These are phyloP conservation scores for Acrocalymma vagum DNA, from an alignment of 2,329 filamentous ascomycete species.

Conservation along the genomic window DNA sequence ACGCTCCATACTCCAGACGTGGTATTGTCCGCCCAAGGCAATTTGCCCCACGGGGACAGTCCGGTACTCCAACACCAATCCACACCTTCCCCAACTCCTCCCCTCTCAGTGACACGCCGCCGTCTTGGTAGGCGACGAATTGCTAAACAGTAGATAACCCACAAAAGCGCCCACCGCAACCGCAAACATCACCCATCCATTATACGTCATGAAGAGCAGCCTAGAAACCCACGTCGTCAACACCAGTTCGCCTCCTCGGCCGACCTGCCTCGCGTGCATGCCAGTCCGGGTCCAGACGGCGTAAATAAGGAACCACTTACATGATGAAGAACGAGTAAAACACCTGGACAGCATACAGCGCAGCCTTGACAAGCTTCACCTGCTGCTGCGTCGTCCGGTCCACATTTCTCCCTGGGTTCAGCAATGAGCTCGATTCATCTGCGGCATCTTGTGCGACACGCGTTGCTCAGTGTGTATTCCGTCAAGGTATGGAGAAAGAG, in stretches of 20 bases:
- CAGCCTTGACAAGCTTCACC: conserved; percentile 80
- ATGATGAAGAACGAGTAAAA: conserved; percentile 99
- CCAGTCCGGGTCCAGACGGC: background rate
- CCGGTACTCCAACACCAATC: too few relatives aligned
- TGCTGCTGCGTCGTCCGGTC: conserved; percentile 69
- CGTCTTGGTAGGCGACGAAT: conserved; percentile 77
- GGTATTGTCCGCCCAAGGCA: too few relatives aligned
- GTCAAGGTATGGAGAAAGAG: conserved; percentile 18
- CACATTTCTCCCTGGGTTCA: conserved; percentile 73
- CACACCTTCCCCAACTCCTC: background rate
- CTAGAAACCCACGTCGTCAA: conserved; percentile 64
- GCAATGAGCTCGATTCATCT: conserved; percentile 71
- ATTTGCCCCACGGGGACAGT: too few relatives aligned
- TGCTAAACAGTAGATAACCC: conserved; percentile 82
- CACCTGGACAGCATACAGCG: conserved; percentile 89
- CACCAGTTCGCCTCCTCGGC: background rate
- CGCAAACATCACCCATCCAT: conserved; percentile 95
- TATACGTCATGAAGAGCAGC: conserved; percentile 99
- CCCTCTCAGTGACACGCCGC: conserved; percentile 81
- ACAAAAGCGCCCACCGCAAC: conserved; percentile 89
- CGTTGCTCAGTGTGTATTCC: conserved; percentile 38
- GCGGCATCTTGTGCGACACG: conserved; percentile 33
- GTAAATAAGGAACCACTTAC: too few relatives aligned
- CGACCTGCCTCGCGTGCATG: too few relatives aligned
- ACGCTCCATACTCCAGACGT: too few relatives aligned